Evolutionary conservation across 2,329 filamentous ascomycete species (phyloP).

Genomic region (Fusarium guadeloupense): DNA sequence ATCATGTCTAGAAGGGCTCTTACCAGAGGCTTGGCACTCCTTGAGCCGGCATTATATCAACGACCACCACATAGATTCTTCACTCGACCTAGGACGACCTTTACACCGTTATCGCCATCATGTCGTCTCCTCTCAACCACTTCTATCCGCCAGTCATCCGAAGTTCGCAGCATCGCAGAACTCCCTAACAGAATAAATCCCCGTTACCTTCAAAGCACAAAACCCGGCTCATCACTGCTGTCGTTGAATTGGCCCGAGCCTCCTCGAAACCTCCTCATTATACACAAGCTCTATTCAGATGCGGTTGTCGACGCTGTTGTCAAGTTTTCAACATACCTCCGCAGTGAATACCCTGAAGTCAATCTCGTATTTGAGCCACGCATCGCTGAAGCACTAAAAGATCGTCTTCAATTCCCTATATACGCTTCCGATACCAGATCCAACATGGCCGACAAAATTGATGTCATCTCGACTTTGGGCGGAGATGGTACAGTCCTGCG

Average conservation of each 20-base stretch:
- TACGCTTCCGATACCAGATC: slow-evolving; percentile 64
- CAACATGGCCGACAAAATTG: slow-evolving; percentile 79
- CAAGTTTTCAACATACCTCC: slow-evolving; percentile 75
- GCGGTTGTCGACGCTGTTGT: slow-evolving; percentile 63
- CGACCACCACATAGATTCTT: not conserved
- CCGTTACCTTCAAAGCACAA: slow-evolving; percentile 52
- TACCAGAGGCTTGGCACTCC: slow-evolving; percentile 24
- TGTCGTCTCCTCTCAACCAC: slow-evolving; percentile 61
- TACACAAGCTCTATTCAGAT: slow-evolving; percentile 66
- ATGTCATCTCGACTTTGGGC: slow-evolving; percentile 88
- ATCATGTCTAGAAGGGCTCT: slow-evolving; percentile 38
- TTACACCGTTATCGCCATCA: not conserved
- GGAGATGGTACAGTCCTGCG: slow-evolving; percentile 69
- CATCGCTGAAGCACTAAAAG: slow-evolving; percentile 76
- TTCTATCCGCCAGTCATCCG: slow-evolving; percentile 46
- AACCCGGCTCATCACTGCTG: slow-evolving; percentile 61
- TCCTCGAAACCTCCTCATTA: slow-evolving; percentile 65
- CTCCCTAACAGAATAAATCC: slow-evolving; percentile 49
- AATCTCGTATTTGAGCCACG: slow-evolving; percentile 84
- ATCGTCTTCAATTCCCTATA: slow-evolving; percentile 75
- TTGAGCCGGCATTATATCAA: slow-evolving; percentile 7
- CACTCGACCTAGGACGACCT: not conserved
- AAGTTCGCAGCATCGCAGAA: slow-evolving; percentile 46
- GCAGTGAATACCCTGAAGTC: slow-evolving; percentile 79
- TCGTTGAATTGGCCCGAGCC: slow-evolving; percentile 64